Evolutionary conservation across 495 filamentous ascomycete species (phyloP).

Genomic region (Penicillium chermesinum): DNA sequence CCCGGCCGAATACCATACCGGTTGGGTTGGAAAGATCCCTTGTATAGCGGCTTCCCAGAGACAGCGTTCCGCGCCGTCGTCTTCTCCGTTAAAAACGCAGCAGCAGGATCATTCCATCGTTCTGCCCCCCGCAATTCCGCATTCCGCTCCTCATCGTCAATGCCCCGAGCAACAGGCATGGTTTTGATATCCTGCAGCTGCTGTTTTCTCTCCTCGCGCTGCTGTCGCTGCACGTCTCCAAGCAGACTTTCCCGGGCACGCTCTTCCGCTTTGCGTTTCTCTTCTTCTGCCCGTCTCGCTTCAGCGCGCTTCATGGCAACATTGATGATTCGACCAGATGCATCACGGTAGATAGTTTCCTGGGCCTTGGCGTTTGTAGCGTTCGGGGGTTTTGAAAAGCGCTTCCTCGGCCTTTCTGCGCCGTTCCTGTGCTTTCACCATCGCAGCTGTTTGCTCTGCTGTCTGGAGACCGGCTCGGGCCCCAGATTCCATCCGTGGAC

Average conservation of each 20-base stretch:
- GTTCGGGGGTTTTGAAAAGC: conserved; percentile 33
- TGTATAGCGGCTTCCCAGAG: conserved; percentile 70
- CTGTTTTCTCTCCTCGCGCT: conserved; percentile 53
- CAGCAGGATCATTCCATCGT: conserved; percentile 93
- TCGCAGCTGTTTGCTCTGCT: conserved; percentile 65
- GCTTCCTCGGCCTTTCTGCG: conserved; percentile 39
- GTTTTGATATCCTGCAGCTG: conserved; percentile 69
- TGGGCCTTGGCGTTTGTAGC: conserved; percentile 39
- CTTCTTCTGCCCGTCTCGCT: conserved; percentile 65
- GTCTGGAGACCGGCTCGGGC: conserved; percentile 82
- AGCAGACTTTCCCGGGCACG: conserved; percentile 60
- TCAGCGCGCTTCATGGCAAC: conserved; percentile 86
- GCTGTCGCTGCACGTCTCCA: conserved; percentile 74
- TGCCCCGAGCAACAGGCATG: conserved; percentile 71
- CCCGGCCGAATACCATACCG: conserved; percentile 90
- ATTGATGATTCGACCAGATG: conserved; percentile 85
- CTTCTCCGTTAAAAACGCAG: conserved; percentile 63
- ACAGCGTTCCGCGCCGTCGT: conserved; percentile 35
- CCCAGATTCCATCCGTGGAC: conserved; percentile 70
- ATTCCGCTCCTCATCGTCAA: conserved; percentile 81
- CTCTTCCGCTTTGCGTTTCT: conserved; percentile 58
- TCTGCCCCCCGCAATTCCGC: conserved; percentile 66
- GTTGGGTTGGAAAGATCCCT: conserved; percentile 79
- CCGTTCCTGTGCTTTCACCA: conserved; percentile 70
- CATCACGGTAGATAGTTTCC: conserved; percentile 92